phyloP scores from a whole-genome alignment of 768 basidiomycete genomes.

The Gymnopilus junonius region DNA sequence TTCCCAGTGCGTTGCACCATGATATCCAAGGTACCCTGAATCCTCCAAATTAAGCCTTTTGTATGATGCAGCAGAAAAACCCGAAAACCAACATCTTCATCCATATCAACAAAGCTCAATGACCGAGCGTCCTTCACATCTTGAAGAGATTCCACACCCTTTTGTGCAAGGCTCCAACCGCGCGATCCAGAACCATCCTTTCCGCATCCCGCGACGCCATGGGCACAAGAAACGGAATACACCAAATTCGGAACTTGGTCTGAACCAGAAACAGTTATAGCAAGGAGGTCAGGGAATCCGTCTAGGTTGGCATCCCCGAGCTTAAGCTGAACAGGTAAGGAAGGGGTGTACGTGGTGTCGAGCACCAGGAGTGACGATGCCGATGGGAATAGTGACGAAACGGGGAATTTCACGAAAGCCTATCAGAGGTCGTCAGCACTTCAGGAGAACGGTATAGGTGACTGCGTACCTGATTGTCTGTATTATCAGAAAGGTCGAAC shows the following conservation, averaged over 20 bases:
- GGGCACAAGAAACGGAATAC: conserved; percentile 63
- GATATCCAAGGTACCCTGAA: conserved; percentile 90
- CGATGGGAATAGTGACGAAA: conserved; percentile 61
- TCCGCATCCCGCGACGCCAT: conserved; percentile 61
- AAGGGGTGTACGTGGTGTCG: conserved; percentile 66
- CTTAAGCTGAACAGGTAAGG: conserved; percentile 77
- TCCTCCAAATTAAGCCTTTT: not conserved
- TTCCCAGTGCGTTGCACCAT: conserved; percentile 83
- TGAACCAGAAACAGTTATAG: conserved; percentile 50
- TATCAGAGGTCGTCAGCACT: conserved; percentile 28
- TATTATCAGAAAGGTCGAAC: conserved; percentile 64
- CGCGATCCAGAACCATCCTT: conserved; percentile 54
- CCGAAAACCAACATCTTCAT: conserved; percentile 81
- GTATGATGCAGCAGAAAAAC: not conserved
- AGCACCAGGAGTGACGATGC: conserved; percentile 66
- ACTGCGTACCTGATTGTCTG: conserved; percentile 53
- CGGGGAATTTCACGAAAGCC: conserved; percentile 70
- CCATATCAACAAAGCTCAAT: conserved; percentile 86
- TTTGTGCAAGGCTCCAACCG: conserved; percentile 61
- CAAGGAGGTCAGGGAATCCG: conserved; percentile 89
- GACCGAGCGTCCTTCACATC: conserved; percentile 78
- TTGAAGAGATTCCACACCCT: conserved; percentile 65
- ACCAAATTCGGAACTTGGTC: conserved; percentile 63
- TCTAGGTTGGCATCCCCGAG: conserved; percentile 92
- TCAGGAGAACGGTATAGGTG: not conserved